A percentile compares a stretch with the other conserved stretches of the same genome.
Evolutionary conservation across 1,139 yeast species (phyloP).

Genomic region (Lizanozyma gosingica): DNA sequence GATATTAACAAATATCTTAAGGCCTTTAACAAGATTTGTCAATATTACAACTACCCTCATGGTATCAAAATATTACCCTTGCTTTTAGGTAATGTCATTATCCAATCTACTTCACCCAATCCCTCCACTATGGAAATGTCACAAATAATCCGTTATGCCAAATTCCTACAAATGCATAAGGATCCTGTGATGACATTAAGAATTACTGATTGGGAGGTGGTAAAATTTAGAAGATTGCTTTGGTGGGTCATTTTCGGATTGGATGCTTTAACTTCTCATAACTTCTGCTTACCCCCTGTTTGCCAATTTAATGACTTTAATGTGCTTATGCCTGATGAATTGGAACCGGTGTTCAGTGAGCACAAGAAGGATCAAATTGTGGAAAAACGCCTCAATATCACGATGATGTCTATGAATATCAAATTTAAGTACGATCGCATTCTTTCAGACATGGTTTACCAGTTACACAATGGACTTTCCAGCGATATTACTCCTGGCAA

Average conservation of each 20-base stretch:
- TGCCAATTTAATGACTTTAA: constrained; percentile 48
- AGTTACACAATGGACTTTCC: constrained; percentile 31
- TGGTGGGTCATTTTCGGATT: constrained; percentile 63
- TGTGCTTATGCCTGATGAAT: constrained; percentile 45
- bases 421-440: constrained; percentile 45
- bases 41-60: constrained; percentile 44
- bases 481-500: constrained; percentile 23
- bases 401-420: constrained; percentile 39
- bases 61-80: constrained; percentile 39
- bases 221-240: constrained; percentile 44
- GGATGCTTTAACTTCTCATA: constrained; percentile 50
- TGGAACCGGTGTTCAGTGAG: constrained; percentile 24
- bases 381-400: constrained; percentile 17
- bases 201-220: constrained; percentile 36
- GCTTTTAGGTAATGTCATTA: constrained; percentile 41
- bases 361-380: constrained; percentile 8
- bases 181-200: constrained; percentile 48
- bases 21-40: constrained; percentile 40
- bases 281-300: constrained; percentile 49
- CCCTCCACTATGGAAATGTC: constrained; percentile 47
- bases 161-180: constrained; percentile 45
- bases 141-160: constrained; percentile 44
- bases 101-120: constrained; percentile 48
- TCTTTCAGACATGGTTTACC: constrained; percentile 42
- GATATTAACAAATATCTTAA: constrained; percentile 41